A percentile compares a stretch with the other conserved stretches of the same genome.
Conservation (phyloP, 345 rosid species). For the Odontarrhena argentea region DNA sequence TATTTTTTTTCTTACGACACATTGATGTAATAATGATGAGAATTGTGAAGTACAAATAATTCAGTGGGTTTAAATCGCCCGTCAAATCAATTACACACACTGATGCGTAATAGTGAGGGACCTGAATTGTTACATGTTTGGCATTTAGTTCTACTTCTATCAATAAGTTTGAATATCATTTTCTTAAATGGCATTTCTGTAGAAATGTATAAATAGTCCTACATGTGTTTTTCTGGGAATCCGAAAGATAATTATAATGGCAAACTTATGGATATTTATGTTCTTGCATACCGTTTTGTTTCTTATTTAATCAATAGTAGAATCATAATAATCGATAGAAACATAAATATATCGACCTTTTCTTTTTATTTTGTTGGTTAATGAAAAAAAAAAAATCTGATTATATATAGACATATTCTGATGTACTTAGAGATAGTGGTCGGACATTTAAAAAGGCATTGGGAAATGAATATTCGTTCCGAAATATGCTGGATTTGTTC, state of each 20-base stretch:
- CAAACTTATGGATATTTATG: background rate
- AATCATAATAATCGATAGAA: too few species aligned
- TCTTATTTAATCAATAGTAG: background rate
- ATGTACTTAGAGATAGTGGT: slow-evolving; percentile 14
- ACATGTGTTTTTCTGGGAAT: slow-evolving; percentile 20
- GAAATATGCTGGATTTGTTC: background rate
- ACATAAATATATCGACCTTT: background rate
- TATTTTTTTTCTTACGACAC: slow-evolving; percentile 24
- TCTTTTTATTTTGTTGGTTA: background rate
- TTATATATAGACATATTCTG: background rate
- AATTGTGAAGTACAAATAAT: slow-evolving; percentile 24
- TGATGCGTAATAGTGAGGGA: slow-evolving; percentile 29
- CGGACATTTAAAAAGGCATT: background rate
- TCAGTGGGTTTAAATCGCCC: slow-evolving; percentile 16
- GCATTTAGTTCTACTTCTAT: slow-evolving; percentile 26
- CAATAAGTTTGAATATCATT: slow-evolving; percentile 32
- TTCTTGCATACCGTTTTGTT: background rate
- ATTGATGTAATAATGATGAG: slow-evolving; percentile 39
- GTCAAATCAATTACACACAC: slow-evolving; percentile 32
- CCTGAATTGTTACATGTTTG: slow-evolving; percentile 28
- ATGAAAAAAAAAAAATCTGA: background rate
- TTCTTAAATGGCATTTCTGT: slow-evolving; percentile 20
- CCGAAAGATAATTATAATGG: slow-evolving; percentile 9
- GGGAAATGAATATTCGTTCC: background rate
- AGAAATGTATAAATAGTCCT: slow-evolving; percentile 10